Conservation (phyloP, 2,329 filamentous ascomycete species). For the Pseudogymnoascus sp. region DNA sequence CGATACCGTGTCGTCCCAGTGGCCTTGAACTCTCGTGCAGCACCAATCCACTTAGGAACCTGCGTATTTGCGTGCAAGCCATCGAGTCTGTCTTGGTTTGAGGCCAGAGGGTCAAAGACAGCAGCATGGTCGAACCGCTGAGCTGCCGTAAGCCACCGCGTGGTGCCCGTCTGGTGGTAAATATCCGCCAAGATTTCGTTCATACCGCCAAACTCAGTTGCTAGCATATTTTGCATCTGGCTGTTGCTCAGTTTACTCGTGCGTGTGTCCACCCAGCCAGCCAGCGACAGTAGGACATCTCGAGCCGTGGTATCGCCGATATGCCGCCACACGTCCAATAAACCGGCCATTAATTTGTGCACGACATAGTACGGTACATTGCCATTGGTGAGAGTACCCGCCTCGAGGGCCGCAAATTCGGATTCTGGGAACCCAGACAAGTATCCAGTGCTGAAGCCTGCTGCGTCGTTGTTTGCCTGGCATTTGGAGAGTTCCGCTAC, state of each 20-base stretch:
- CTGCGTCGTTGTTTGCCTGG: conserved; percentile 42
- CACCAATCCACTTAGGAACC: conserved; percentile 48
- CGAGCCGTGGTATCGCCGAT: conserved; percentile 37
- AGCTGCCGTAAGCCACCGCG: conserved; percentile 40
- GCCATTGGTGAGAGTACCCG: conserved; percentile 37
- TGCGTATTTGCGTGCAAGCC: conserved; percentile 48
- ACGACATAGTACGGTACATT: conserved; percentile 49
- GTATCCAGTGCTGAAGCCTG: conserved; percentile 40
- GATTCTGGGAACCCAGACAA: conserved; percentile 46
- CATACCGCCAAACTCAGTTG: conserved; percentile 48
- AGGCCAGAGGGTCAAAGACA: conserved; percentile 40
- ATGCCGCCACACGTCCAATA: conserved; percentile 43
- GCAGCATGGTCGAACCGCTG: conserved; percentile 44
- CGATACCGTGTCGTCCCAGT: conserved; percentile 39
- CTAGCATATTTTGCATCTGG: conserved; percentile 42
- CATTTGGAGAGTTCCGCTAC: conserved; percentile 40
- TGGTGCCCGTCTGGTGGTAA: conserved; percentile 39
- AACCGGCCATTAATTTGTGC: conserved; percentile 37
- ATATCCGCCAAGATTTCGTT: conserved; percentile 44
- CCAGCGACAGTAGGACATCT: conserved; percentile 38
- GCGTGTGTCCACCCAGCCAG: conserved; percentile 42
- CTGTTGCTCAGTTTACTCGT: conserved; percentile 36
- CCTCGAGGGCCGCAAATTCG: conserved; percentile 39
- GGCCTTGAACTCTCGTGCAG: conserved; percentile 41
- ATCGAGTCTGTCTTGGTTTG: conserved; percentile 37